Evolutionary conservation across 2,329 filamentous ascomycete species (phyloP).

Genomic region (Pseudomassariella vexata): DNA sequence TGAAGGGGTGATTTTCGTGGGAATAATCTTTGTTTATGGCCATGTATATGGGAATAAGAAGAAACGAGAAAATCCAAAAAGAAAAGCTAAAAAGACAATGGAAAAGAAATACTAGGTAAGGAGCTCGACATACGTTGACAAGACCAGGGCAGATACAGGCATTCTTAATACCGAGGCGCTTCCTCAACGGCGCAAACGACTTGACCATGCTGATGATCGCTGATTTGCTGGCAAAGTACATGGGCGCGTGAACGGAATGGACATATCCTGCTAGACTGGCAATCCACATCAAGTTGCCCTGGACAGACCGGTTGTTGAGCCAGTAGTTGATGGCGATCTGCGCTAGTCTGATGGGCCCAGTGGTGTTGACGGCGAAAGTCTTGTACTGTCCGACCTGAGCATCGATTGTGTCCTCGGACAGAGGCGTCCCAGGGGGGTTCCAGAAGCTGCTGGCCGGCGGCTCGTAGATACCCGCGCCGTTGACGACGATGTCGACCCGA

Average conservation of each 20-base stretch:
- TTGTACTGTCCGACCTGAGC: conserved; percentile 12
- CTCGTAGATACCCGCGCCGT: conserved; percentile 13
- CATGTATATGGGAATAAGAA: not conserved
- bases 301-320: conserved; percentile 15
- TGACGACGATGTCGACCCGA: conserved; percentile 11
- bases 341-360: conserved; percentile 15
- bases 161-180: conserved; percentile 25
- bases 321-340: conserved; percentile 23
- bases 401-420: conserved; percentile 12
- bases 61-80: not conserved
- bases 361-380: conserved; percentile 14
- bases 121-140: conserved; percentile 22
- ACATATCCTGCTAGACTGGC: conserved; percentile 23
- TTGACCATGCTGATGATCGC: conserved; percentile 16
- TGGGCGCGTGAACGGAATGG: conserved; percentile 19
- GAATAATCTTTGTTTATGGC: not conserved
- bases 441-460: conserved; percentile 17
- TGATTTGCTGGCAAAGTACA: conserved; percentile 24
- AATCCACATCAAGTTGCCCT: conserved; percentile 21
- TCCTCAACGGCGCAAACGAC: conserved; percentile 21
- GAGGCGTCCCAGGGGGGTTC: conserved; percentile 13
- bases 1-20: too few species aligned
- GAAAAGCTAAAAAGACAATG: too few species aligned
- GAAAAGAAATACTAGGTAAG: too few species aligned
- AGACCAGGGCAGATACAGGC: conserved; percentile 26